Percentiles rank a stretch among this genome's conserved stretches.
Conservation (phyloP, 306 rosid species). For the Castanopsis chinensis region DNA sequence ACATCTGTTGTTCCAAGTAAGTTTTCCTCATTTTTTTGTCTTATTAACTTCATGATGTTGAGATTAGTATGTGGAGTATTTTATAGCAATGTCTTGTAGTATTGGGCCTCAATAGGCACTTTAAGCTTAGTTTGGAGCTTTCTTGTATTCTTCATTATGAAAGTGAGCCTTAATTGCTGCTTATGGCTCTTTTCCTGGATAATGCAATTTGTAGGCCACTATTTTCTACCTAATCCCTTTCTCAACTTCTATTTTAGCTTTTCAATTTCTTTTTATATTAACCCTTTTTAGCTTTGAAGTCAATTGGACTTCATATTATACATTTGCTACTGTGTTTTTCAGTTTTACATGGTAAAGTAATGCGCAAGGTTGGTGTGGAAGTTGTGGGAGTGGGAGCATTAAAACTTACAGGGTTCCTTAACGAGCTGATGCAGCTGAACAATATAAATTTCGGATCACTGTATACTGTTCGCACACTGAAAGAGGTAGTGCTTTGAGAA, state of each 20-base stretch:
- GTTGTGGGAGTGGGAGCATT: slow-evolving; percentile 88
- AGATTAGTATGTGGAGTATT: neutral
- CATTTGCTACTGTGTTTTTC: slow-evolving; percentile 6
- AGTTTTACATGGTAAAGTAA: slow-evolving; percentile 85
- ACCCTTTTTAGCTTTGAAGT: neutral
- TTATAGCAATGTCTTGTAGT: neutral
- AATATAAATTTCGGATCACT: slow-evolving; percentile 64
- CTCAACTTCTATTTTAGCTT: neutral
- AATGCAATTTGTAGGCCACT: neutral
- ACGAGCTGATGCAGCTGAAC: slow-evolving; percentile 76
- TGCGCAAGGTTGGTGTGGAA: slow-evolving; percentile 90
- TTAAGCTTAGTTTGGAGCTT: neutral
- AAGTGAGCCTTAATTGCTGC: too few species aligned
- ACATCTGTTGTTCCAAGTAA: slow-evolving; percentile 94
- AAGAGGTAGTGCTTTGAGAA: slow-evolving; percentile 63
- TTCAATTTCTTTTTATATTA: neutral
- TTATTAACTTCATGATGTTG: slow-evolving; percentile 10
- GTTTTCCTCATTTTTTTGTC: slow-evolving; percentile 21
- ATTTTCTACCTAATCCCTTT: neutral
- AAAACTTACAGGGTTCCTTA: slow-evolving; percentile 79
- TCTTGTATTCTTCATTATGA: neutral
- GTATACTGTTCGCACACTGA: slow-evolving; percentile 72
- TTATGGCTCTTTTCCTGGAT: neutral
- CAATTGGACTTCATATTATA: neutral
- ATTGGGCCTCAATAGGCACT: neutral